Evolutionary conservation across 148 eudicot genomes (phyloP).

Genomic region (Rhododendron molle): DNA sequence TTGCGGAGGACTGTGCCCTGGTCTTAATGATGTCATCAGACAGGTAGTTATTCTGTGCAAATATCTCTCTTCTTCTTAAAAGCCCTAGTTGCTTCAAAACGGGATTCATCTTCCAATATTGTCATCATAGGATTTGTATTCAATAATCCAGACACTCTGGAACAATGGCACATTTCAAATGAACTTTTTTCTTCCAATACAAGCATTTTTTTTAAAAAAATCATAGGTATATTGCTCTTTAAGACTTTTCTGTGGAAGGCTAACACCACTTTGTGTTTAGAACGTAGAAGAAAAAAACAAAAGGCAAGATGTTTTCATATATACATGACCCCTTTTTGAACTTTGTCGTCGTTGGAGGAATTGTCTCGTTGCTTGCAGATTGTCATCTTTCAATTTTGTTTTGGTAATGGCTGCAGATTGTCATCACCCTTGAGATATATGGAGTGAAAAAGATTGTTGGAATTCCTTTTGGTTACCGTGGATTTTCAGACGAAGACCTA

Average conservation of each 20-base stretch:
- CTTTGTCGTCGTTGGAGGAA: not conserved
- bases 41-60: constrained; percentile 42
- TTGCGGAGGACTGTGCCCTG: constrained; percentile 98
- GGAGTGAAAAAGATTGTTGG: constrained; percentile 93
- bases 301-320: not conserved
- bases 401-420: constrained; percentile 56
- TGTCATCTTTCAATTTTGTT: constrained; percentile 7
- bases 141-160: not conserved
- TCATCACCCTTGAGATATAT: constrained; percentile 95
- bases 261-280: too few species aligned
- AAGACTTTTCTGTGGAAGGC: not conserved
- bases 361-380: not conserved
- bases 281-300: not conserved
- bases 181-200: not conserved
- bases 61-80: not conserved
- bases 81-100: not conserved
- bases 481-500: constrained; percentile 67
- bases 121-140: not conserved
- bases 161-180: not conserved
- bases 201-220: not conserved
- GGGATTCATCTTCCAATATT: not conserved
- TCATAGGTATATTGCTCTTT: not conserved
- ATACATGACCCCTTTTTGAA: not conserved
- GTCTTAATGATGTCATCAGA: constrained; percentile 94
- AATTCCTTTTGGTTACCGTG: constrained; percentile 96